Evolutionary conservation across 2,329 filamentous ascomycete species (phyloP).

Genomic region (Celoporthe dispersa): DNA sequence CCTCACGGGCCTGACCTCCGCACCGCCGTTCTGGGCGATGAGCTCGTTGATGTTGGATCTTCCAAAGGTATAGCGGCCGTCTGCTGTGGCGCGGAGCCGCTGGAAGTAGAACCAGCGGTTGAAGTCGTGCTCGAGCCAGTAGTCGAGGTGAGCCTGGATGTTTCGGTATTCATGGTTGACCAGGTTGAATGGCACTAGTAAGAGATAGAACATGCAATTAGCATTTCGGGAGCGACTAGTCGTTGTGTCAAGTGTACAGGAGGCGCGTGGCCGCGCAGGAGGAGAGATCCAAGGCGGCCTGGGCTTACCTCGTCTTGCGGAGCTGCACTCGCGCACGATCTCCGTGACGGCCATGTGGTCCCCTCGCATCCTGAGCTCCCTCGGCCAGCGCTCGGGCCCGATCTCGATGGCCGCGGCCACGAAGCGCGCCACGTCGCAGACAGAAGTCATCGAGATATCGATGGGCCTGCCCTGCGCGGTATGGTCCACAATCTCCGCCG

Average conservation of each 20-base stretch:
- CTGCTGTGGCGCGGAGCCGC: constrained; percentile 68
- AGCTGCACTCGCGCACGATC: constrained; percentile 56
- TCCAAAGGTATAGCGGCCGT: constrained; percentile 69
- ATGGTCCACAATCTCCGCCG: constrained; percentile 64
- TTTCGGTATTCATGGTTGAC: constrained; percentile 45
- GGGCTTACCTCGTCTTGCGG: constrained; percentile 53
- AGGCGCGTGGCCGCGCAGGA: constrained; percentile 28
- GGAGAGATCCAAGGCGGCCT: not conserved
- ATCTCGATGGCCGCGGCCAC: constrained; percentile 71
- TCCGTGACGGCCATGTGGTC: constrained; percentile 65
- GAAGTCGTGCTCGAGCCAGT: constrained; percentile 53
- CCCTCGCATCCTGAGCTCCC: constrained; percentile 71
- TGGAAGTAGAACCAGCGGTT: constrained; percentile 59
- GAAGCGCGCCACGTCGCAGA: constrained; percentile 72
- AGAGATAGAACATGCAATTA: not conserved
- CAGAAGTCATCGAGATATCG: constrained; percentile 70
- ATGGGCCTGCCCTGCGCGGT: constrained; percentile 53
- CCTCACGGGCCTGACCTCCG: constrained; percentile 51
- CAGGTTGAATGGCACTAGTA: constrained; percentile 46
- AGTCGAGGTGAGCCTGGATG: constrained; percentile 45
- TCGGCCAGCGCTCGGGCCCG: constrained; percentile 64
- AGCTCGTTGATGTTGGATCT: constrained; percentile 63
- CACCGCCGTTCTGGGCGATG: constrained; percentile 41
- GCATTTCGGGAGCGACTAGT: constrained; percentile 28
- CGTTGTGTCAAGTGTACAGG: not conserved